A percentile compares a stretch with the other conserved stretches of the same genome.
Conservation (phyloP, 2,329 filamentous ascomycete species). For the Colletotrichum zoysiae region DNA sequence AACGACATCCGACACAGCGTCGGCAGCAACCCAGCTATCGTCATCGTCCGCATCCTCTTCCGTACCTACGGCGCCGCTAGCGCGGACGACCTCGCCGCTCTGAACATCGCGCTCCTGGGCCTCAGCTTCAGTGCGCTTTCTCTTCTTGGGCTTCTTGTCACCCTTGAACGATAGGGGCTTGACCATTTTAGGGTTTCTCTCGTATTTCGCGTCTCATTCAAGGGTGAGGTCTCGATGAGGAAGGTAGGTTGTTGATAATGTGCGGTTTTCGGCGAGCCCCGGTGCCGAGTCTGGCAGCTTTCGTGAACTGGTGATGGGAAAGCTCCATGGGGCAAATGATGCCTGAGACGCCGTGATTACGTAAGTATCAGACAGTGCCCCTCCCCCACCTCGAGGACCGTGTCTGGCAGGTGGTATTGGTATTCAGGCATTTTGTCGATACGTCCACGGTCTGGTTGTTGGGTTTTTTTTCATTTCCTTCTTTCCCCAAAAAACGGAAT, state of each 20-base stretch:
- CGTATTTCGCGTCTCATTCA: not conserved
- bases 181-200: conserved; percentile 69
- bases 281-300: conserved; percentile 7
- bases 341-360: conserved; percentile 22
- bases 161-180: conserved; percentile 96
- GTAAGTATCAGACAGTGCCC: conserved; percentile 19
- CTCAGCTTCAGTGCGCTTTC: conserved; percentile 76
- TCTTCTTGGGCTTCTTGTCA: conserved; percentile 94
- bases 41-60: conserved; percentile 67
- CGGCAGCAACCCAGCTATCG: conserved; percentile 93
- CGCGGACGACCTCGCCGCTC: conserved; percentile 49
- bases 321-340: conserved; percentile 12
- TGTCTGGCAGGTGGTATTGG: conserved; percentile 24
- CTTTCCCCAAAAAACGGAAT: not conserved
- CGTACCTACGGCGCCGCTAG: conserved; percentile 39
- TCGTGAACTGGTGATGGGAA: conserved; percentile 18
- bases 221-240: conserved; percentile 17
- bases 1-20: conserved; percentile 77
- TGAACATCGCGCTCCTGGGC: conserved; percentile 46
- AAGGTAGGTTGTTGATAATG: conserved; percentile 6
- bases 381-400: conserved; percentile 31
- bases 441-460: conserved; percentile 18
- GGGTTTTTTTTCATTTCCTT: conserved; percentile 12
- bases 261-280: conserved; percentile 23
- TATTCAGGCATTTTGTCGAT: conserved; percentile 10